Conservation (phyloP, 352 stramenopile genomes). For the Pythium coloratum region DNA sequence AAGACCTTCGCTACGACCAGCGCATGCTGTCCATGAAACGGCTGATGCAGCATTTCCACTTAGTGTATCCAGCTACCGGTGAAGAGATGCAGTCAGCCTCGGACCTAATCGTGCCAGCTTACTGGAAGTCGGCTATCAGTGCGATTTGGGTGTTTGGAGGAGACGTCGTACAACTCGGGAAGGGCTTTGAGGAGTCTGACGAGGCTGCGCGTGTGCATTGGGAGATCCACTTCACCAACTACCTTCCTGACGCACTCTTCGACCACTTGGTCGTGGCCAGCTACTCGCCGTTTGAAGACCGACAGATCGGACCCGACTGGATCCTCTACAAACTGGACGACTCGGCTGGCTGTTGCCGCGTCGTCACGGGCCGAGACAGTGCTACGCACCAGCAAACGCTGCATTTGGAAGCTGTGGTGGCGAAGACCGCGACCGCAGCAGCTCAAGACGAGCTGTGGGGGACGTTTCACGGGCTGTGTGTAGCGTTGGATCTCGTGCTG, state of each 20-base stretch:
- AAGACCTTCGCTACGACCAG: constrained; percentile 5
- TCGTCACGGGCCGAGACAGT: constrained; percentile 4
- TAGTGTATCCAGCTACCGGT: constrained; percentile 11
- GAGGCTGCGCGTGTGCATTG: constrained; percentile 14
- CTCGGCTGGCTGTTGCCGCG: background rate
- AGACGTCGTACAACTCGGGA: constrained; percentile 2
- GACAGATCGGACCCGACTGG: constrained; percentile 8
- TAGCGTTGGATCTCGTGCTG: constrained; percentile 2
- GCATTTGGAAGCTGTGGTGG: constrained; percentile 4
- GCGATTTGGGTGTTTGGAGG: constrained; percentile 10
- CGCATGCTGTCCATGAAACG: constrained; percentile 25
- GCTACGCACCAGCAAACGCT: background rate
- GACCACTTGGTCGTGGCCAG: constrained; percentile 21
- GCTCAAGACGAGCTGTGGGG: background rate
- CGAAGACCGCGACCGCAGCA: background rate
- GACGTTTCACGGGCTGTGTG: background rate
- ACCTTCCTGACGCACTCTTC: constrained; percentile 4
- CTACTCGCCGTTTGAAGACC: constrained; percentile 13
- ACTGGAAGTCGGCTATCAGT: constrained; percentile 2
- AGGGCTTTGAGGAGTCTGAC: background rate
- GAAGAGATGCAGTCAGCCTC: constrained; percentile 13
- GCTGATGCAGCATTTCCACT: constrained; percentile 19
- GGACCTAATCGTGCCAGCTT: constrained; percentile 15
- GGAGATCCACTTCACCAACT: constrained; percentile 13
- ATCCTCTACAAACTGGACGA: constrained; percentile 5